A percentile compares a stretch with the other conserved stretches of the same genome.
These are phyloP conservation scores for Truncatella angustata DNA, from an alignment of 2,329 filamentous ascomycete species.

Conservation along the genomic window DNA sequence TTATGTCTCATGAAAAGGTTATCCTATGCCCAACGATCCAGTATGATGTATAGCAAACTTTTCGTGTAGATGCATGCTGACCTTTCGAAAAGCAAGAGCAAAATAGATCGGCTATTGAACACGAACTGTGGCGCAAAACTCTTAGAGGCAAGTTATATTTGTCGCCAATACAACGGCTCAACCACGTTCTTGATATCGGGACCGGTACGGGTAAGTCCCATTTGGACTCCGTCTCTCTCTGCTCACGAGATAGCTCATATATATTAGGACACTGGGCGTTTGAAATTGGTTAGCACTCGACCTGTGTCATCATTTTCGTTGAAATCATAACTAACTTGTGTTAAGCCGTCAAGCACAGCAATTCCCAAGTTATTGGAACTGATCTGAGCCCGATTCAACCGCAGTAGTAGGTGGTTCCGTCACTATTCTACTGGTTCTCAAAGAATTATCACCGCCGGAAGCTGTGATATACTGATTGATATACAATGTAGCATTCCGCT, in stretches of 20 bases:
- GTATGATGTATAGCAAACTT: slow-evolving; percentile 1
- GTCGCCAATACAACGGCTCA: slow-evolving; percentile 10
- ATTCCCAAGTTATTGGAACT: slow-evolving; percentile 12
- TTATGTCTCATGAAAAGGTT: slow-evolving; percentile 9
- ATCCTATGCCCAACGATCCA: slow-evolving; percentile 12
- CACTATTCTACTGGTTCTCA: too few relatives aligned
- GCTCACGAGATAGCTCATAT: neutral
- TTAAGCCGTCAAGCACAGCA: slow-evolving; percentile 7
- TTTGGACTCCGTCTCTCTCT: neutral
- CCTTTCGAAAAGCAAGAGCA: slow-evolving; percentile 1
- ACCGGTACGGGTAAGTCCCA: slow-evolving; percentile 11
- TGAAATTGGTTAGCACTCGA: slow-evolving; percentile 8
- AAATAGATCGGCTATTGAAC: slow-evolving; percentile 8
- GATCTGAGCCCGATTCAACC: slow-evolving; percentile 14
- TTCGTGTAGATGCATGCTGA: neutral
- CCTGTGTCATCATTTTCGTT: neutral
- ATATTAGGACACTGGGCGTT: slow-evolving; percentile 12
- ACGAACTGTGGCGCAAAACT: slow-evolving; percentile 11
- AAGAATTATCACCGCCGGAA: neutral
- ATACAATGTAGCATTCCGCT: slow-evolving; percentile 6
- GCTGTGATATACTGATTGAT: neutral
- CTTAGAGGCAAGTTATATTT: slow-evolving; percentile 8
- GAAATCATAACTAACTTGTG: neutral
- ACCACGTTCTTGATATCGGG: slow-evolving; percentile 12
- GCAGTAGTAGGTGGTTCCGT: slow-evolving; percentile 6